Evolutionary conservation across 2,329 filamentous ascomycete species (phyloP).

Genomic region (Penicillium sp.): DNA sequence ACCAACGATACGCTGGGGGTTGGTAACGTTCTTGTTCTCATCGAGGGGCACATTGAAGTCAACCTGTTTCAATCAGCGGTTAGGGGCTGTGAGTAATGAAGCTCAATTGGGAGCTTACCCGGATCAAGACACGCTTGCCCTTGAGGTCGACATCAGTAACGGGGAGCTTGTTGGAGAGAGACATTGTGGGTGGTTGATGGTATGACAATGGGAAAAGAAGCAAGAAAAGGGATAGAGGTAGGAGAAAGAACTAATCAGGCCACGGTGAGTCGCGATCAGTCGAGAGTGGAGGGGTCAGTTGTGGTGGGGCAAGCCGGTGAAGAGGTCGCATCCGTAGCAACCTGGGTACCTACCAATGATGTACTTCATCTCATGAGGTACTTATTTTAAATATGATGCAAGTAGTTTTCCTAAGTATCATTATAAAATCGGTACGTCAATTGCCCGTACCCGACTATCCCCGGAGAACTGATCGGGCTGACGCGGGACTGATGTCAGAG

Average conservation of each 20-base stretch:
- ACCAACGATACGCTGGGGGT: constrained; percentile 96
- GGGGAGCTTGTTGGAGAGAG: constrained; percentile 96
- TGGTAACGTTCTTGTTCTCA: constrained; percentile 87
- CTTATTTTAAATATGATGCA: neutral
- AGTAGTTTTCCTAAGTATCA: neutral
- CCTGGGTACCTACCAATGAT: constrained; percentile 10
- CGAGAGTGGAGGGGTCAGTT: constrained; percentile 22
- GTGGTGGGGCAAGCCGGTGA: constrained; percentile 28
- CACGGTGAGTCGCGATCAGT: constrained; percentile 26
- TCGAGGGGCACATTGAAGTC: constrained; percentile 99
- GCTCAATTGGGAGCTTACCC: constrained; percentile 60
- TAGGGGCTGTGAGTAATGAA: neutral
- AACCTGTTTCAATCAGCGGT: constrained; percentile 58
- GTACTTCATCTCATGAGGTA: constrained; percentile 11
- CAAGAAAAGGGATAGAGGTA: constrained; percentile 7
- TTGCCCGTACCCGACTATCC: constrained; percentile 11
- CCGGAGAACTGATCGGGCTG: constrained; percentile 39
- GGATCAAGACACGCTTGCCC: constrained; percentile 96
- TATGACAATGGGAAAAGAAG: constrained; percentile 10
- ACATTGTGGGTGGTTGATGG: constrained; percentile 61
- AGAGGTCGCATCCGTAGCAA: constrained; percentile 15
- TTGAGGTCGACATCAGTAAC: constrained; percentile 96
- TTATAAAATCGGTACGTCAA: neutral
- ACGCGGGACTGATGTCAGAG: constrained; percentile 44
- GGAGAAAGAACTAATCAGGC: constrained; percentile 21